Evolutionary conservation across 805 yeast species (phyloP), one percentile per base, ranked within the genome.

Genomic region (Danielia reshetovae): DNA sequence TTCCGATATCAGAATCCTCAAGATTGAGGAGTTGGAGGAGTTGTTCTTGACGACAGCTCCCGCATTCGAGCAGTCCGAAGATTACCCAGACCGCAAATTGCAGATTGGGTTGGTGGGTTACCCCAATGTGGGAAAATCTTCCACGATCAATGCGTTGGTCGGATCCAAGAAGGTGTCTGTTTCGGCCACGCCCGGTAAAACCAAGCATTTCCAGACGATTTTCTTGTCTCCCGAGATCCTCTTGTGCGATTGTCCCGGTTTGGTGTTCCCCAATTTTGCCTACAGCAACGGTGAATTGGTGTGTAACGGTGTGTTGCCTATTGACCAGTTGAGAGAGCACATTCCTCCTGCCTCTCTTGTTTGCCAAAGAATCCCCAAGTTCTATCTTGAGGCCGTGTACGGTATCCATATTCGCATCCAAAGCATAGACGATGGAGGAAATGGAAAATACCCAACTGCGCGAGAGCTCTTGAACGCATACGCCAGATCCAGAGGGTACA

Each of bases 131-230:
- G 96, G 96, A 67, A 86, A 86, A 57, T 93, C 97, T 2, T 89
- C 97, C n/a, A 93, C 97, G 2, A 93, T 93, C 52, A 93, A 93
- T 60, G 97, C 98, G 0, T 70, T 93, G 27, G 93, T 90, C 29
- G 98, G 98, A 10, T 79, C 97, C 13, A 93, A 93, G 55, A 89
- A 86, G 59, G 99, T 93, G n/a, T 88, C 97, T 2, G 99, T 93
- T 24, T 90, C 97, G 2, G 74, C 97, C 1, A 93, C 98, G 1
- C 99, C 99, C 10, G 99, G 99, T 68, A 93, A 93, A 59, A 93
- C 99, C 10, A 93, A 93, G 59, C 99, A 93, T 71, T 93, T 93
- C 73, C 99, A 93, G 68, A 93, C 99, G 1, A 89, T 93, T 42
- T 76, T 78, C 54, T 72, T 93, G 29, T 78, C 96, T 1, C 85